phyloP scores from a whole-genome alignment of 2,329 filamentous ascomycete genomes.

The Fusarium sp. region DNA sequence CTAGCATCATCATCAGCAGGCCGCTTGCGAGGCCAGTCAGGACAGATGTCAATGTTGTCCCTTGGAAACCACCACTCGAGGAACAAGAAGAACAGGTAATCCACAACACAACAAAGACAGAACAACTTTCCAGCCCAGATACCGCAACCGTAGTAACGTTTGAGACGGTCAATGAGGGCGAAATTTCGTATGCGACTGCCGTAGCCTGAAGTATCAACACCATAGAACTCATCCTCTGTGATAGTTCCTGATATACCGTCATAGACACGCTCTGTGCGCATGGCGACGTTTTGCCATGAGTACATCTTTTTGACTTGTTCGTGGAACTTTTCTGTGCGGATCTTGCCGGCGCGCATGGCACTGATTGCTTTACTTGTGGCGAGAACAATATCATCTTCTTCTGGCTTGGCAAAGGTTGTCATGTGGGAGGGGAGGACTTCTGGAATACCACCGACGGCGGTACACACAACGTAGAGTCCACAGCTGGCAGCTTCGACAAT shows the following conservation, averaged over 20 bases:
- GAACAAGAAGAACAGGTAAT: conserved; percentile 90
- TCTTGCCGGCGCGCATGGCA: conserved; percentile 83
- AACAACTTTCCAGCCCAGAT: conserved; percentile 99
- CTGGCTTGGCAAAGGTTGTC: conserved; percentile 96
- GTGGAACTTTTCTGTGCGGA: conserved; percentile 93
- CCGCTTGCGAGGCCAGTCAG: conserved; percentile 88
- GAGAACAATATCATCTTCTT: conserved; percentile 92
- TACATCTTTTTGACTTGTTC: conserved; percentile 99
- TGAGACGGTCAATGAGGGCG: conserved; percentile 91
- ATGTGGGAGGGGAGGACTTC: conserved; percentile 96
- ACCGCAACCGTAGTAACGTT: conserved; percentile 96
- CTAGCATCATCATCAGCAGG: conserved; percentile 47
- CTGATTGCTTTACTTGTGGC: conserved; percentile 92
- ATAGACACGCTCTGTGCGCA: conserved; percentile 94
- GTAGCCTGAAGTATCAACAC: conserved; percentile 76
- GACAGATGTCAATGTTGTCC: conserved; percentile 86
- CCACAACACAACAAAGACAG: conserved; percentile 91
- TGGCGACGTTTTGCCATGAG: conserved; percentile 95
- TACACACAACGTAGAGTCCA: conserved; percentile 95
- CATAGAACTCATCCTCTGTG: conserved; percentile 88
- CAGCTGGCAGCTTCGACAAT: conserved; percentile 97
- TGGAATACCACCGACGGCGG: conserved; percentile 94
- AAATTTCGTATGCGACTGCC: conserved; percentile 83
- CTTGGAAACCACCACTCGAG: conserved; percentile 89
- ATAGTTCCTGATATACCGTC: conserved; percentile 91